Evolutionary conservation across 805 yeast genomes (phyloP).

Genomic region (Zygosaccharomyces lentus): DNA sequence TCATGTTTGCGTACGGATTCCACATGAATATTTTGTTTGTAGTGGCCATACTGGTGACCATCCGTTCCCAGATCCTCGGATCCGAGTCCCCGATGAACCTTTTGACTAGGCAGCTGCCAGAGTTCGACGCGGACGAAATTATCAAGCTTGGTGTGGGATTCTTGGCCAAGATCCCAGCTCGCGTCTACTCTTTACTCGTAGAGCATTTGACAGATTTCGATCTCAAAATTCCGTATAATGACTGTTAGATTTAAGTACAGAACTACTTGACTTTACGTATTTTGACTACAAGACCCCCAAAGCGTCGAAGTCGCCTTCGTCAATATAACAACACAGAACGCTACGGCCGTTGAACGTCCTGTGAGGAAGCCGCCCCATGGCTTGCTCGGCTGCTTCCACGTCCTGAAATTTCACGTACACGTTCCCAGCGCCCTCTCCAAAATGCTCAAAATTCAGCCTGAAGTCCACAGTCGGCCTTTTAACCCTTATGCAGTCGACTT

Average conservation of each 20-base stretch:
- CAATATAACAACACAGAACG: conserved; percentile 58
- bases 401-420: conserved; percentile 62
- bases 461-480: conserved; percentile 51
- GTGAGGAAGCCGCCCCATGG: conserved; percentile 59
- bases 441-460: conserved; percentile 41
- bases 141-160: conserved; percentile 77
- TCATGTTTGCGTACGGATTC: conserved; percentile 83
- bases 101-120: conserved; percentile 63
- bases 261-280: not conserved
- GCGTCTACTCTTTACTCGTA: conserved; percentile 43
- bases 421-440: conserved; percentile 63
- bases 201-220: conserved; percentile 29
- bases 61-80: conserved; percentile 57
- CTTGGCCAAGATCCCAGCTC: conserved; percentile 66
- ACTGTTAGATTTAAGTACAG: conserved; percentile 1
- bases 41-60: conserved; percentile 73
- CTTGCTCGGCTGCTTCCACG: conserved; percentile 48
- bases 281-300: conserved; percentile 25
- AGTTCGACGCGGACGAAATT: conserved; percentile 64
- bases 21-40: conserved; percentile 82
- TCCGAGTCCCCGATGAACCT: conserved; percentile 65
- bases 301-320: conserved; percentile 54
- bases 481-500: conserved; percentile 49
- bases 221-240: conserved; percentile 14
- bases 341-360: conserved; percentile 62